A percentile compares a stretch with the other conserved stretches of the same genome.
These are phyloP conservation scores for Leccinellum luteum DNA, from an alignment of 768 basidiomycete genomes.

Conservation along the genomic window DNA sequence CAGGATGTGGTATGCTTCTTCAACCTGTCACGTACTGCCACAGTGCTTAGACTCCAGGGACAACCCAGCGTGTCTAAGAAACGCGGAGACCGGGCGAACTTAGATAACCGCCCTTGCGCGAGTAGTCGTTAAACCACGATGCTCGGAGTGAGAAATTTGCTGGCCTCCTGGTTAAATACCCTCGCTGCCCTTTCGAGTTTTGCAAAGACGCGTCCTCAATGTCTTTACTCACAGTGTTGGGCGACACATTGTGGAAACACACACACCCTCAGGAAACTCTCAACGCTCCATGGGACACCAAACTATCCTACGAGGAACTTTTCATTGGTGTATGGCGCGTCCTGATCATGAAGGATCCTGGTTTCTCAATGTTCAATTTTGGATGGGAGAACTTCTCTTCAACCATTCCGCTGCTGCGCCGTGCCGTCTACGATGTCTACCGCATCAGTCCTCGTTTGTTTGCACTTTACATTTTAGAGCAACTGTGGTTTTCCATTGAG, in stretches of 20 bases:
- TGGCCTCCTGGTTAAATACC: not conserved
- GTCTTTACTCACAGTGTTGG: not conserved
- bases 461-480: not conserved
- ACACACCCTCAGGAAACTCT: not conserved
- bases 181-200: not conserved
- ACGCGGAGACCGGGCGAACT: too few relatives aligned
- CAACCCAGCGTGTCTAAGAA: too few relatives aligned
- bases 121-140: not conserved
- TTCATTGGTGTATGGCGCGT: conserved; percentile 27
- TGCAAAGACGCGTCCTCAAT: not conserved
- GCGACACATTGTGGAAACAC: not conserved
- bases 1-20: too few relatives aligned
- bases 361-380: conserved; percentile 5
- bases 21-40: too few relatives aligned
- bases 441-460: conserved; percentile 22
- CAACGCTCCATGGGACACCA: not conserved
- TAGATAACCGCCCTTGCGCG: too few relatives aligned
- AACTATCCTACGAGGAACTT: conserved; percentile 11
- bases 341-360: conserved; percentile 13
- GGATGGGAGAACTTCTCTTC: conserved; percentile 5
- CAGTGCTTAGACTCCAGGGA: too few relatives aligned
- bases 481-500: conserved; percentile 22
- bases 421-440: conserved; percentile 22
- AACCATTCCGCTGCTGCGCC: conserved; percentile 6
- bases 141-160: not conserved